phyloP scores from a whole-genome alignment of 176 grass and related monocot genomes.

The Tillandsia fasciculata region DNA sequence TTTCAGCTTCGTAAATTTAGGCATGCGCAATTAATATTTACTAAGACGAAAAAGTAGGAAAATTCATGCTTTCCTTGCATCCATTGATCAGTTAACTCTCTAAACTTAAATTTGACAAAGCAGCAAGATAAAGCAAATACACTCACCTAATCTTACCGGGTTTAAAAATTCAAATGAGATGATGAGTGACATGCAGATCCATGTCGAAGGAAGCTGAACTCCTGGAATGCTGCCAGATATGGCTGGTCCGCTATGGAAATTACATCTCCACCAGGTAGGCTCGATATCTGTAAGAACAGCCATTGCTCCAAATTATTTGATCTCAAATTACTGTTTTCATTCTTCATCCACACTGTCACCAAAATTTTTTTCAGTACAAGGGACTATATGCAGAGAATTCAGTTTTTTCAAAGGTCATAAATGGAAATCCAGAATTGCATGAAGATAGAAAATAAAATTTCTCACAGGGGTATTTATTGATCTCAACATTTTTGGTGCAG shows the following conservation, averaged over 20 bases:
- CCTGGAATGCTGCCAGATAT: slow-evolving; percentile 33
- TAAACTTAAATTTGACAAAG: neutral
- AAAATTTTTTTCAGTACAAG: too few species aligned
- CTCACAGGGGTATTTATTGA: too few species aligned
- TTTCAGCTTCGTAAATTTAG: neutral
- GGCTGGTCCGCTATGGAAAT: slow-evolving; percentile 37
- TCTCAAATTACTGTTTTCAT: slow-evolving; percentile 17
- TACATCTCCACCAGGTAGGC: slow-evolving; percentile 40
- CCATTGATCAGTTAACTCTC: neutral
- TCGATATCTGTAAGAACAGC: neutral
- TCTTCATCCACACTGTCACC: neutral
- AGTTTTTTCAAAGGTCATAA: too few species aligned
- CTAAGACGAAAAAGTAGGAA: slow-evolving; percentile 2
- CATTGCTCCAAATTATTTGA: slow-evolving; percentile 8
- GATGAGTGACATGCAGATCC: slow-evolving; percentile 18
- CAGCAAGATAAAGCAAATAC: too few species aligned
- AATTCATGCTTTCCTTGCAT: neutral
- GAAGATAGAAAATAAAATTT: too few species aligned
- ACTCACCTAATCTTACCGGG: too few species aligned
- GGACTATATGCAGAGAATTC: too few species aligned
- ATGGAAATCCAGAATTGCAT: too few species aligned
- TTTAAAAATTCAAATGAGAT: too few species aligned
- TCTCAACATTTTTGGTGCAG: slow-evolving; percentile 20
- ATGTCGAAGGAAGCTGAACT: slow-evolving; percentile 29
- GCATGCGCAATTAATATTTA: neutral